Conservation (phyloP, 177 flowering plant genomes). For the Telopea speciosissima region DNA sequence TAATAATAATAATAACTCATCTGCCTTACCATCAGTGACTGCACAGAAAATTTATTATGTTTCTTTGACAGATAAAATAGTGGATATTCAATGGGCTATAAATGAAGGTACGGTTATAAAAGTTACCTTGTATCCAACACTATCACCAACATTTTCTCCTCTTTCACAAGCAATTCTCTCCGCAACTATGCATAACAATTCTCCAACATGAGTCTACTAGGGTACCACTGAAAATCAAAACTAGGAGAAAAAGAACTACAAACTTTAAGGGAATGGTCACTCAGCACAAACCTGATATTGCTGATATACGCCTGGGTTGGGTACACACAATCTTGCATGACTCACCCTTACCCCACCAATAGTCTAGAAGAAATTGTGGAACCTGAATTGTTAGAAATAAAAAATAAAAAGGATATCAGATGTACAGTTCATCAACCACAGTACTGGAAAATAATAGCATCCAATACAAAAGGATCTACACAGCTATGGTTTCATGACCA, state of each 20-base stretch:
- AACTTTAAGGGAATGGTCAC: not conserved
- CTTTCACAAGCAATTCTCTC: slow-evolving; percentile 92
- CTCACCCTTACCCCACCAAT: slow-evolving; percentile 76
- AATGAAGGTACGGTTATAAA: not conserved
- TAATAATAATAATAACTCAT: no score
- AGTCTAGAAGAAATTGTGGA: slow-evolving; percentile 84
- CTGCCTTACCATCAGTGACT: not conserved
- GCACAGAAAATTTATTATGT: not conserved
- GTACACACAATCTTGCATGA: slow-evolving; percentile 87
- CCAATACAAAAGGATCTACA: no score
- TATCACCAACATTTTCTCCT: slow-evolving; percentile 80
- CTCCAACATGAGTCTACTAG: slow-evolving; percentile 4
- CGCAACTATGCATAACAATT: slow-evolving; percentile 49
- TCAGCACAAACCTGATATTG: slow-evolving; percentile 64
- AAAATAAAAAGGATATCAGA: not conserved
- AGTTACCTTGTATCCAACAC: slow-evolving; percentile 91
- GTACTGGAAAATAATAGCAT: no score
- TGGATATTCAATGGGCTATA: not conserved
- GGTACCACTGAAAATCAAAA: not conserved
- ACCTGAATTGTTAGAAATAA: slow-evolving; percentile 43
- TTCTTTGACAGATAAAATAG: not conserved
- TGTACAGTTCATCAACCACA: not conserved
- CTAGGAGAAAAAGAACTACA: not conserved
- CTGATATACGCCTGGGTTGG: slow-evolving; percentile 96
- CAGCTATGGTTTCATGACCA: no score